These are phyloP conservation scores for Cercospora berteroae DNA, from an alignment of 2,329 filamentous ascomycete genomes.

Conservation along the genomic window DNA sequence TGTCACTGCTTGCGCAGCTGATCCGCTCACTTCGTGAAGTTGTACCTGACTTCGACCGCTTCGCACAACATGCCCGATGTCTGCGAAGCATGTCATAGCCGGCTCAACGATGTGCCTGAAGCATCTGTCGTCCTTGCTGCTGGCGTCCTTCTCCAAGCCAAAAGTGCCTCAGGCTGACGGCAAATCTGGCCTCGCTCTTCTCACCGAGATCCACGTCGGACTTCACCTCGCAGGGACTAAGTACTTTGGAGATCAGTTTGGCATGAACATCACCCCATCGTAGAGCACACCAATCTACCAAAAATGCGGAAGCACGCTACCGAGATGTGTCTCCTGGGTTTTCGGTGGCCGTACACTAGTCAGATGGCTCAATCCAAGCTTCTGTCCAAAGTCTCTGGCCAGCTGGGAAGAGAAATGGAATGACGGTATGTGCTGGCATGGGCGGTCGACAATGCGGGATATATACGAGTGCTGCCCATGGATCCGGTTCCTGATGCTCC, in stretches of 20 bases:
- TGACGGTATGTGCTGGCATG: background rate
- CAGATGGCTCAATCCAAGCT: background rate
- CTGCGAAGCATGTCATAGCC: background rate
- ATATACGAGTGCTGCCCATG: background rate
- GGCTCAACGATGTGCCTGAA: background rate
- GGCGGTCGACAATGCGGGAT: background rate
- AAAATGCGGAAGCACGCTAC: background rate
- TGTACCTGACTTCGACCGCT: background rate
- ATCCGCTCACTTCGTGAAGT: background rate
- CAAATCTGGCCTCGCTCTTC: background rate
- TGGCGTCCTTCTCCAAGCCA: no score
- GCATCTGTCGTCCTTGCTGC: background rate
- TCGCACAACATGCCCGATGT: background rate
- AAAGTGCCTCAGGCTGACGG: background rate
- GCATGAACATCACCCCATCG: background rate
- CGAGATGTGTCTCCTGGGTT: background rate
- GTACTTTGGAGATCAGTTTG: background rate
- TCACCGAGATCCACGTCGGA: background rate
- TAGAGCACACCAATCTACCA: background rate
- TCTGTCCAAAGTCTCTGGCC: background rate
- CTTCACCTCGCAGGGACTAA: background rate
- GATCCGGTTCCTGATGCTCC: background rate
- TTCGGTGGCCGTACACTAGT: background rate
- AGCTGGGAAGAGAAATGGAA: background rate
- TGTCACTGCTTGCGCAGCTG: background rate